These are phyloP conservation scores for Pseudopyricularia cyperi DNA, from an alignment of 2,329 filamentous ascomycete species.

Conservation along the genomic window DNA sequence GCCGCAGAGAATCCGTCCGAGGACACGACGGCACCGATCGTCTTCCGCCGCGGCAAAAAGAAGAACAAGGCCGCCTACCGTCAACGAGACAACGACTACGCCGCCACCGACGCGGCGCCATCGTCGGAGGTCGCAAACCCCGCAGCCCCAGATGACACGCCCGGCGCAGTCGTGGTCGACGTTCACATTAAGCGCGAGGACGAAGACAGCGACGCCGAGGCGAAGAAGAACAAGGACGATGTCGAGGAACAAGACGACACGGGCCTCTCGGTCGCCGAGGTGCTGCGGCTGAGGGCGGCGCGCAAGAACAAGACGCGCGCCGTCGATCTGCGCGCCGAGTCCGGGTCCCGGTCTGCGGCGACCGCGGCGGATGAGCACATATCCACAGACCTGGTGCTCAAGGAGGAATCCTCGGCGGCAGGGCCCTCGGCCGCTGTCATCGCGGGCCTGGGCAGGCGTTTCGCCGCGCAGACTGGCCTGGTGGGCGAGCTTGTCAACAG, in stretches of 20 bases:
- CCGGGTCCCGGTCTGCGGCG: constrained; percentile 9
- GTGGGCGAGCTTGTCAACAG: constrained; percentile 53
- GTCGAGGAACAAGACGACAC: constrained; percentile 16
- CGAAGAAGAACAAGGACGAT: constrained; percentile 5
- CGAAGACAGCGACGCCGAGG: constrained; percentile 2
- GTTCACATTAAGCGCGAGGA: constrained; percentile 11
- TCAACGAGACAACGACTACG: constrained; percentile 23
- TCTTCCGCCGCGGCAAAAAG: constrained; percentile 47
- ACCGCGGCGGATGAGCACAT: constrained; percentile 2
- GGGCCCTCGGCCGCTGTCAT: constrained; percentile 17
- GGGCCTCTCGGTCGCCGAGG: constrained; percentile 32
- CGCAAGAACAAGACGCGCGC: constrained; percentile 37
- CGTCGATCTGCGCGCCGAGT: constrained; percentile 37
- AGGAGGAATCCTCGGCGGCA: constrained; percentile 22
- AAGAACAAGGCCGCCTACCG: constrained; percentile 38
- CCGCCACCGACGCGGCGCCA: neutral
- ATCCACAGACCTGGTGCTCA: constrained; percentile 10
- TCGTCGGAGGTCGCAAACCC: neutral
- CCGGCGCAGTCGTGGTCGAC: constrained; percentile 4
- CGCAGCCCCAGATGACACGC: constrained; percentile 3
- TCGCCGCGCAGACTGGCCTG: constrained; percentile 59
- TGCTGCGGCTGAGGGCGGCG: constrained; percentile 38
- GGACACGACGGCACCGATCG: constrained; percentile 18
- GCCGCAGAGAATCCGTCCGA: constrained; percentile 5
- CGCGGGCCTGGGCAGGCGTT: constrained; percentile 34